Conservation (phyloP, 495 filamentous ascomycete genomes). For the Neurospora sp. region DNA sequence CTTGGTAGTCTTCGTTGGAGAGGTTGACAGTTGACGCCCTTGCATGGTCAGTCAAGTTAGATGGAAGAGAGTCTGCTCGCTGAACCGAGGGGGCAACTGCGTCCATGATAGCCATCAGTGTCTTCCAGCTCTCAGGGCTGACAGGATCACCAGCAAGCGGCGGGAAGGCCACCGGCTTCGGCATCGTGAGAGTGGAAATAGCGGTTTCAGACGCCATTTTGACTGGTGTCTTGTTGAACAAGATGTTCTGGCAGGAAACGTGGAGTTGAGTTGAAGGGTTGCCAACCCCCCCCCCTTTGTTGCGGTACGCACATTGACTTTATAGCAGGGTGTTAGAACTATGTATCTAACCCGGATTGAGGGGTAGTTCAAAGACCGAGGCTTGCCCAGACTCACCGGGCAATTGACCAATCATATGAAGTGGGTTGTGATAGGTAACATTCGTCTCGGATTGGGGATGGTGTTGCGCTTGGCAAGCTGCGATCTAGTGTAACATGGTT, state of each 20-base stretch:
- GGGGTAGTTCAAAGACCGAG: neutral
- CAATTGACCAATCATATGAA: neutral
- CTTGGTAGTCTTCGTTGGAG: constrained; percentile 4
- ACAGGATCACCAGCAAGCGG: neutral
- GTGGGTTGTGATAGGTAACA: neutral
- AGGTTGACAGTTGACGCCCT: neutral
- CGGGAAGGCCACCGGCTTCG: constrained; percentile 2
- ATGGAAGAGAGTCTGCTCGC: neutral
- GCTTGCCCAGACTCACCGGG: neutral
- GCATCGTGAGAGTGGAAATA: constrained; percentile 1
- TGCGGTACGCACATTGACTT: neutral
- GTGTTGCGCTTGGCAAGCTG: too few species aligned
- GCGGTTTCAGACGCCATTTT: neutral
- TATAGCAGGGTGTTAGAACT: neutral
- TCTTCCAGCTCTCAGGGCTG: constrained; percentile 5
- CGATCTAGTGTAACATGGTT: too few species aligned
- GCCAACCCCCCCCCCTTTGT: neutral
- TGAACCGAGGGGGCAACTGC: constrained; percentile 7
- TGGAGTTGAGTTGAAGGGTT: neutral
- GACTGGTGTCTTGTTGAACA: neutral
- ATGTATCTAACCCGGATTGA: neutral
- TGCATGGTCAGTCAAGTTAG: neutral
- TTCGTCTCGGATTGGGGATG: neutral
- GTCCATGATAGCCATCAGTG: constrained; percentile 15
- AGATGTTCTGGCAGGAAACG: neutral